Percentiles rank a stretch among this genome's conserved stretches.
Evolutionary conservation across 371 early-diverging fungal genomes (phyloP).

Genomic region (Mortierella sp.): DNA sequence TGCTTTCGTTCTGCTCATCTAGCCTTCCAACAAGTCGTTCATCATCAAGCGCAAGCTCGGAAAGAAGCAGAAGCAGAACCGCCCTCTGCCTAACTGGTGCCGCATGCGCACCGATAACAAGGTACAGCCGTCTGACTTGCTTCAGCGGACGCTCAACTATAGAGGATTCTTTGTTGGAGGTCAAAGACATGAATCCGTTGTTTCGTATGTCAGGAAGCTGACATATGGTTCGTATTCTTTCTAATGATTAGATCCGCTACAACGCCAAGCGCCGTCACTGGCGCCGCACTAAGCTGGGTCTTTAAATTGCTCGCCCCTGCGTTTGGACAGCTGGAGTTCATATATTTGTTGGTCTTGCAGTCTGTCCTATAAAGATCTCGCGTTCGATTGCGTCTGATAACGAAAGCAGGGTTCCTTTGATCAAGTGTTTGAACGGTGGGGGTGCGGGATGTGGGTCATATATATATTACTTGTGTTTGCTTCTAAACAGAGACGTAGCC

Average conservation of each 20-base stretch:
- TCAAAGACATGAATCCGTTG: too few relatives aligned
- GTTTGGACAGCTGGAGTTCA: slow-evolving; percentile 34
- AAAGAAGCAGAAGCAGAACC: slow-evolving; percentile 98
- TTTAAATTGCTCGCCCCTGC: slow-evolving; percentile 68
- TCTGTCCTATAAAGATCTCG: slow-evolving; percentile 45
- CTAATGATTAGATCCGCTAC: slow-evolving; percentile 77
- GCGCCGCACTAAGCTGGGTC: slow-evolving; percentile 98
- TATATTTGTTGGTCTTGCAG: slow-evolving; percentile 21
- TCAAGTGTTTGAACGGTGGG: not conserved
- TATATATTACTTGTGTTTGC: not conserved
- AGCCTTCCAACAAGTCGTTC: slow-evolving; percentile 97
- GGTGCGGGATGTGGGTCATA: too few relatives aligned
- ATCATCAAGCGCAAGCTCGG: slow-evolving; percentile 96
- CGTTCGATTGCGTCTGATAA: slow-evolving; percentile 35
- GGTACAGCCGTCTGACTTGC: too few relatives aligned
- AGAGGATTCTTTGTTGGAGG: too few relatives aligned
- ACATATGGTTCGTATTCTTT: too few relatives aligned
- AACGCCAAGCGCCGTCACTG: slow-evolving; percentile 99
- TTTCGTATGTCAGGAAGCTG: too few relatives aligned
- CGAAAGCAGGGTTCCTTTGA: not conserved
- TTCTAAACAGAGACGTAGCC: slow-evolving; percentile 44
- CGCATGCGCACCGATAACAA: slow-evolving; percentile 95
- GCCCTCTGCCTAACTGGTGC: slow-evolving; percentile 98
- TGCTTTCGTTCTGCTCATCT: slow-evolving; percentile 25
- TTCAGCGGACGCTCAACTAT: too few relatives aligned